Evolutionary conservation across 1,139 yeast species (phyloP).

Genomic region (Kodamaea fungicola): DNA sequence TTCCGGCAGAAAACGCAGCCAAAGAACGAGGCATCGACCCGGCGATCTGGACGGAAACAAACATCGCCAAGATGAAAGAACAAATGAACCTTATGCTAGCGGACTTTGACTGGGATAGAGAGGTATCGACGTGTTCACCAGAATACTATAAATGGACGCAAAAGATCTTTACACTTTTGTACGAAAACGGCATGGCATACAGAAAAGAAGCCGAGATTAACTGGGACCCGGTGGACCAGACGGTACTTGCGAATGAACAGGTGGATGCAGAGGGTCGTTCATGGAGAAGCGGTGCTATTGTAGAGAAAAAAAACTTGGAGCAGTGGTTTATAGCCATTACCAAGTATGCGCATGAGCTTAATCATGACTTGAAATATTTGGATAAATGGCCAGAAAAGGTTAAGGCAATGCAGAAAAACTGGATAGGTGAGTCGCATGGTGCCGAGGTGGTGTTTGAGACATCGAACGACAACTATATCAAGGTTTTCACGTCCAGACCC

Average conservation of each 20-base stretch:
- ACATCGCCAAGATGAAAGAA: constrained; percentile 76
- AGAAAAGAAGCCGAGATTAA: constrained; percentile 84
- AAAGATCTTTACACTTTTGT: constrained; percentile 68
- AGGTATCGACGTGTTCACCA: constrained; percentile 81
- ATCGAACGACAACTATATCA: constrained; percentile 20
- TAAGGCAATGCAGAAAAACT: constrained; percentile 82
- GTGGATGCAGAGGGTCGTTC: constrained; percentile 88
- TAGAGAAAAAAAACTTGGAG: constrained; percentile 71
- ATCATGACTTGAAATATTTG: constrained; percentile 57
- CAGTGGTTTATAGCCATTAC: constrained; percentile 96
- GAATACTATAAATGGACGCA: constrained; percentile 94
- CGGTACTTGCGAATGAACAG: constrained; percentile 95
- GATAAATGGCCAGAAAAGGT: constrained; percentile 86
- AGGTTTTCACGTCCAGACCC: constrained; percentile 81
- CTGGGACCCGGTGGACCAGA: constrained; percentile 96
- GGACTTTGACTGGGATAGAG: constrained; percentile 92
- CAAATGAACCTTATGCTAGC: constrained; percentile 79
- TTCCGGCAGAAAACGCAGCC: constrained; percentile 98
- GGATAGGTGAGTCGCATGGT: constrained; percentile 93
- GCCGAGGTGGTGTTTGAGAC: constrained; percentile 55
- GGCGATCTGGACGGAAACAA: constrained; percentile 72
- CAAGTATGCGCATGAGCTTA: constrained; percentile 64
- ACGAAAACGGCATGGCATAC: constrained; percentile 78
- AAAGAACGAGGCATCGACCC: constrained; percentile 81
- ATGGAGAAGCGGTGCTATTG: constrained; percentile 96